Percentiles rank a stretch among this genome's conserved stretches.
phyloP scores from a whole-genome alignment of 306 rosid species.

The Adenanthera pavonina region DNA sequence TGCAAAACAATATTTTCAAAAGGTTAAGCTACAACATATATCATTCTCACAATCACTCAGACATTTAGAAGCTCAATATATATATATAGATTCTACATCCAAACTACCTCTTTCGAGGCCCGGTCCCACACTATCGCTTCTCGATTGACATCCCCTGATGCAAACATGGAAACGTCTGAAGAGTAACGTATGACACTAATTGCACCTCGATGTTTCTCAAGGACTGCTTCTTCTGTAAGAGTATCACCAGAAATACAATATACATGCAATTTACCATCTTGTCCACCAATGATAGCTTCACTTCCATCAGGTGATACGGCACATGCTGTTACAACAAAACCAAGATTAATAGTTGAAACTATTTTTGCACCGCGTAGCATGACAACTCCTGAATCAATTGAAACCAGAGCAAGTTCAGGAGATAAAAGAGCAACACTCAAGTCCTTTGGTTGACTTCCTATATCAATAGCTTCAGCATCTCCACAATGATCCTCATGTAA shows the following conservation, averaged over 20 bases:
- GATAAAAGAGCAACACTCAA: constrained; percentile 78
- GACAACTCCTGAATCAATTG: constrained; percentile 86
- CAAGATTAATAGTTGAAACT: constrained; percentile 81
- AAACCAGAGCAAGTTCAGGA: constrained; percentile 83
- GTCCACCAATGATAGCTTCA: constrained; percentile 94
- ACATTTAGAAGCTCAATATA: constrained; percentile 27
- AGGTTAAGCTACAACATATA: constrained; percentile 5
- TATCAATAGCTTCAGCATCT: constrained; percentile 82
- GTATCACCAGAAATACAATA: constrained; percentile 74
- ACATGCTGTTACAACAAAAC: constrained; percentile 85
- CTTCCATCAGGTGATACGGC: constrained; percentile 87
- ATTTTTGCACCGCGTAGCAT: constrained; percentile 73
- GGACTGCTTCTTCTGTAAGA: constrained; percentile 79
- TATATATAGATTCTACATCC: constrained; percentile 2
- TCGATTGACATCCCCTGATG: constrained; percentile 94
- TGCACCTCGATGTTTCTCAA: constrained; percentile 95
- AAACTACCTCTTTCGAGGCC: constrained; percentile 68
- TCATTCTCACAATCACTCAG: constrained; percentile 10
- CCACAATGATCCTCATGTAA: constrained; percentile 71
- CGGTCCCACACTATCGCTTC: constrained; percentile 94
- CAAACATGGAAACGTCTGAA: constrained; percentile 93
- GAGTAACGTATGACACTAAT: constrained; percentile 84
- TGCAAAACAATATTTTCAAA: constrained; percentile 45
- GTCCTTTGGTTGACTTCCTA: constrained; percentile 94
- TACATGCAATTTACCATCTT: constrained; percentile 86